Evolutionary conservation across 2,329 filamentous ascomycete genomes (phyloP).

Genomic region (Pleochaeta shiraiana): DNA sequence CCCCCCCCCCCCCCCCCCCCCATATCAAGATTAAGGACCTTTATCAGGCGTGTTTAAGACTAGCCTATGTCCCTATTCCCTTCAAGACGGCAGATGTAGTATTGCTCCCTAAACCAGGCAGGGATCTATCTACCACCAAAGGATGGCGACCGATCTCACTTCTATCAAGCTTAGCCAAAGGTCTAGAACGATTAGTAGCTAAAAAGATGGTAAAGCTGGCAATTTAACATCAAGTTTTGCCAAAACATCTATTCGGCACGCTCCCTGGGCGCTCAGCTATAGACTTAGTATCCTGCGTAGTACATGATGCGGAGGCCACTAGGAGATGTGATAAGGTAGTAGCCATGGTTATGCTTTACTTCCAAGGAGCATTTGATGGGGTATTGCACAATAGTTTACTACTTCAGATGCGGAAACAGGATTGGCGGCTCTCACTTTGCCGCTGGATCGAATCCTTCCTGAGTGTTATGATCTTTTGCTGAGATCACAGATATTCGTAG

Average conservation of each 20-base stretch:
- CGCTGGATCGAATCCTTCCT: neutral
- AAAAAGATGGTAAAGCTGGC: neutral
- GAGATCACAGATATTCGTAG: no score
- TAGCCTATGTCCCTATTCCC: neutral
- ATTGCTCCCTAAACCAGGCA: neutral
- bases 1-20: no score
- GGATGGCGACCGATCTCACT: neutral
- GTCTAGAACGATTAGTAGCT: neutral
- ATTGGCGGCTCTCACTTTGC: neutral
- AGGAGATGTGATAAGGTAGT: neutral
- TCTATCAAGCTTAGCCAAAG: neutral
- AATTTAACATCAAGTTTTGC: neutral
- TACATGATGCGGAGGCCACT: neutral
- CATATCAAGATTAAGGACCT: neutral
- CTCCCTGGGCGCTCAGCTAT: neutral
- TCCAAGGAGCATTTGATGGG: neutral
- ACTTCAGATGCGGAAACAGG: neutral
- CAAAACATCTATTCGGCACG: neutral
- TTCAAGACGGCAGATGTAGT: neutral
- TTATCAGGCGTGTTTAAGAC: neutral
- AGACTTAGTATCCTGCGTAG: neutral
- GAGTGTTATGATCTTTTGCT: no score
- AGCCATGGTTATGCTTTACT: neutral
- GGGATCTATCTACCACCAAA: neutral
- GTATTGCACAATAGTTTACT: neutral